Evolutionary conservation across 2,329 filamentous ascomycete genomes (phyloP).

Genomic region (Blastomyces gilchristii): DNA sequence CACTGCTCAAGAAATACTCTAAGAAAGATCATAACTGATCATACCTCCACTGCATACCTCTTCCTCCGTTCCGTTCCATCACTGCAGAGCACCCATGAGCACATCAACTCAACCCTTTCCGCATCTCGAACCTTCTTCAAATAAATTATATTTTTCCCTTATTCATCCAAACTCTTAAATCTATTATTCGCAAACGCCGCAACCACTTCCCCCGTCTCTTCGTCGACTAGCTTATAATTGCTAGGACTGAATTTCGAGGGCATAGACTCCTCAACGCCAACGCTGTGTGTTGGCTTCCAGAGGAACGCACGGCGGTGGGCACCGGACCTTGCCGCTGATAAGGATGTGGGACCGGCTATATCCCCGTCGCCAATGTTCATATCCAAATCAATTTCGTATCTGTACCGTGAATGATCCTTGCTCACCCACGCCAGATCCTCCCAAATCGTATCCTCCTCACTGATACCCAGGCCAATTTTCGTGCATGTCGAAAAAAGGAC

Average conservation of each 20-base stretch:
- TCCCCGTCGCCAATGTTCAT: background rate
- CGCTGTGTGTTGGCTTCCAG: slow-evolving; percentile 26
- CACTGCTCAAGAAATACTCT: background rate
- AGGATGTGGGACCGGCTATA: background rate
- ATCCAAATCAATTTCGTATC: slow-evolving; percentile 20
- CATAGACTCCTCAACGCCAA: slow-evolving; percentile 22
- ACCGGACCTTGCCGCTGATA: background rate
- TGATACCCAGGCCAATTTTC: slow-evolving; percentile 25
- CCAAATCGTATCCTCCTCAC: slow-evolving; percentile 20
- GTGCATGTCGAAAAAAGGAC: slow-evolving; percentile 24
- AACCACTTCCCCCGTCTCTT: slow-evolving; percentile 20
- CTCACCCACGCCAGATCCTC: slow-evolving; percentile 24
- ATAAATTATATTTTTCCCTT: too few species aligned
- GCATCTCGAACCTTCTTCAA: slow-evolving; percentile 18
- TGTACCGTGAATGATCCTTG: slow-evolving; percentile 20
- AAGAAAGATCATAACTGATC: slow-evolving; percentile 7
- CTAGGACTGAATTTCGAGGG: slow-evolving; percentile 17
- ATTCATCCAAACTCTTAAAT: slow-evolving; percentile 21
- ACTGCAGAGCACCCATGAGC: slow-evolving; percentile 15
- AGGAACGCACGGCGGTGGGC: slow-evolving; percentile 19
- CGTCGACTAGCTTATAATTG: slow-evolving; percentile 29
- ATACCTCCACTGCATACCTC: slow-evolving; percentile 8
- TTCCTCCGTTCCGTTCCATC: slow-evolving; percentile 8
- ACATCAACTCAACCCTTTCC: slow-evolving; percentile 22
- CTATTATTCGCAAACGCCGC: slow-evolving; percentile 25